These are phyloP conservation scores for Microdochium bolleyi DNA, from an alignment of 2,329 filamentous ascomycete species.

Conservation along the genomic window DNA sequence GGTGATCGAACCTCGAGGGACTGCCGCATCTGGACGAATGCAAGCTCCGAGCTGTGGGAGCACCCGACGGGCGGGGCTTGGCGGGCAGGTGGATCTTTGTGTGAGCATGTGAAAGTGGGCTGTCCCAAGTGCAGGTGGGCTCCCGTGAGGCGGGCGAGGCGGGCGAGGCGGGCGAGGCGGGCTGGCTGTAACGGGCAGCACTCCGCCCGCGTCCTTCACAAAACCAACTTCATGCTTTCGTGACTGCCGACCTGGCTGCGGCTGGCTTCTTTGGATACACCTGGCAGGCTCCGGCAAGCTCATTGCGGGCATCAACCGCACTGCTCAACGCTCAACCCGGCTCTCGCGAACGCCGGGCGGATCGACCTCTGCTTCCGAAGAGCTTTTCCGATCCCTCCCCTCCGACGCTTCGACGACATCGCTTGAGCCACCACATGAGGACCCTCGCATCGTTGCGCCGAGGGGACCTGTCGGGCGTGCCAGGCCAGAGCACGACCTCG, in stretches of 20 bases:
- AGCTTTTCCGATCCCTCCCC: neutral
- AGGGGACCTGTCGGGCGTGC: neutral
- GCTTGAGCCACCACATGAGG: neutral
- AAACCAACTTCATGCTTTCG: neutral
- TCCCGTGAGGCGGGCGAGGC: too few species aligned
- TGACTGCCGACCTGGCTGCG: neutral
- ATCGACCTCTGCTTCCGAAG: neutral
- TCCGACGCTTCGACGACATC: neutral
- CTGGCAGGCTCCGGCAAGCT: neutral
- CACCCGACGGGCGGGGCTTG: neutral
- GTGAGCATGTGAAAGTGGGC: slow-evolving; percentile 6
- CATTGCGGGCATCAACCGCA: neutral
- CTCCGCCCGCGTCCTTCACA: neutral
- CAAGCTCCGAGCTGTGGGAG: too few species aligned
- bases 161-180: neutral
- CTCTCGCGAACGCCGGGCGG: neutral
- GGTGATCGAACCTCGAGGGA: too few species aligned
- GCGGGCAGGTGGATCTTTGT: neutral
- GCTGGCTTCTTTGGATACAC: neutral
- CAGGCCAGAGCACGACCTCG: neutral
- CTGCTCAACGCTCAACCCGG: too few species aligned
- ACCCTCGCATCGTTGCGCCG: neutral
- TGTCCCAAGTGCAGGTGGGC: too few species aligned
- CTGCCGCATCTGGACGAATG: too few species aligned
- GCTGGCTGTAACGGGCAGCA: neutral